phyloP scores from a whole-genome alignment of 78 protist genomes.

The Corallochytrium limacisporum region DNA sequence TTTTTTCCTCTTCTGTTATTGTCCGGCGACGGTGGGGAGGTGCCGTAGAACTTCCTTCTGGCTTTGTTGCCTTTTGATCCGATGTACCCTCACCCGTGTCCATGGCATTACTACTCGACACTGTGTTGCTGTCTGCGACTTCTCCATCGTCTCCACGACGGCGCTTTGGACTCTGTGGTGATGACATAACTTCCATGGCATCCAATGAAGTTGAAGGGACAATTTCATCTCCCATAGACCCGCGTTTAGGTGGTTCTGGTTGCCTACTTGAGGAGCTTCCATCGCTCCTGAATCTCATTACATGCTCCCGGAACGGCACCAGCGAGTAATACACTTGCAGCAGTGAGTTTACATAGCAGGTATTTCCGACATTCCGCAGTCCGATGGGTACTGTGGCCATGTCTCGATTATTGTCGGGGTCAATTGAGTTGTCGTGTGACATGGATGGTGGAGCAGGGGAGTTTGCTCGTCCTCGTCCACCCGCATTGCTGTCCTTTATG shows the following conservation, averaged over 20 bases:
- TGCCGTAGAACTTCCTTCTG: background rate
- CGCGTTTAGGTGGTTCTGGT: too few relatives aligned
- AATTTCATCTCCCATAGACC: too few relatives aligned
- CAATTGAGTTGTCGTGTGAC: too few relatives aligned
- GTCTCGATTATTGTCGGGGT: too few relatives aligned
- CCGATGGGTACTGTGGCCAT: conserved; percentile 33
- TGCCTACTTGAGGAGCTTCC: background rate
- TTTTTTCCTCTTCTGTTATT: too few relatives aligned
- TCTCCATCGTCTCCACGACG: too few relatives aligned
- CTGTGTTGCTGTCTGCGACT: background rate
- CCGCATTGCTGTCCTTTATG: too few relatives aligned
- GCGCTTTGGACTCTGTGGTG: background rate
- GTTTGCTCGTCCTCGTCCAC: too few relatives aligned
- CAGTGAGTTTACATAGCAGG: conserved; percentile 36
- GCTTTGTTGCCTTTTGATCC: background rate
- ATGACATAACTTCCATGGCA: background rate
- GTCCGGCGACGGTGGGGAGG: background rate
- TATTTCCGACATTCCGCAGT: conserved; percentile 25
- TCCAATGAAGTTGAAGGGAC: background rate
- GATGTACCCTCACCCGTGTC: too few relatives aligned
- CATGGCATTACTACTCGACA: background rate
- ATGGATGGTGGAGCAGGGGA: too few relatives aligned
- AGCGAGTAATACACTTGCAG: conserved; percentile 22
- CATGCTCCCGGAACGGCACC: background rate
- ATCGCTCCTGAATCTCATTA: background rate